These are phyloP conservation scores for Leccinum variabile DNA, from an alignment of 1,284 basidiomycete genomes.

Conservation along the genomic window DNA sequence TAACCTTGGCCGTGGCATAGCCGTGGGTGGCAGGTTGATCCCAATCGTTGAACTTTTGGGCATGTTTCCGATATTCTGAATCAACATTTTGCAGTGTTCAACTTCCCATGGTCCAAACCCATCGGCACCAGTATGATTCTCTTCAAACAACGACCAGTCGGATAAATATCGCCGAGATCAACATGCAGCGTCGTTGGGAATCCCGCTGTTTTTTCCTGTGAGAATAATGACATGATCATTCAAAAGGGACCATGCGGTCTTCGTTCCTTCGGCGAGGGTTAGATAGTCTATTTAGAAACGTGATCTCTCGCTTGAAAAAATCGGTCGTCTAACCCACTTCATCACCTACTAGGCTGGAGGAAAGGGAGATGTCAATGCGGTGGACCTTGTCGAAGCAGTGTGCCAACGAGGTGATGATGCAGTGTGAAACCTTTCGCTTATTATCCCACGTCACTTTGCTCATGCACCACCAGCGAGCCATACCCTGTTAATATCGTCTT, in stretches of 20 bases:
- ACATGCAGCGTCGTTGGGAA: not conserved
- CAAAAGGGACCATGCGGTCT: not conserved
- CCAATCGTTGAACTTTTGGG: no score
- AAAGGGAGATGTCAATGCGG: not conserved
- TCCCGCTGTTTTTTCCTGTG: not conserved
- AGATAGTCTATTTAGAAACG: not conserved
- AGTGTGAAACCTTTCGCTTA: not conserved
- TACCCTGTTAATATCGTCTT: conserved; percentile 13
- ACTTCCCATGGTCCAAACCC: not conserved
- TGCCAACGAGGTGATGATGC: not conserved
- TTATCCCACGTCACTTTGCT: conserved; percentile 25
- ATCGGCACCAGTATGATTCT: not conserved
- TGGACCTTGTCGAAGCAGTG: not conserved
- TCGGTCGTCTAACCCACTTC: not conserved
- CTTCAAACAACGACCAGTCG: not conserved
- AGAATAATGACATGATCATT: not conserved
- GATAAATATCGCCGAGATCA: not conserved
- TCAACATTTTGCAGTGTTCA: not conserved
- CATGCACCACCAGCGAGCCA: conserved; percentile 17
- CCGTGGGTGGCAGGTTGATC: not conserved
- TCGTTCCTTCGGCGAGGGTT: not conserved
- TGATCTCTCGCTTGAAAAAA: not conserved
- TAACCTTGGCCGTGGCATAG: not conserved
- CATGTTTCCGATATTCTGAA: no score
- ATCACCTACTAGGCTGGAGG: not conserved